Evolutionary conservation across 768 basidiomycete genomes (phyloP).

Genomic region (Tubosaeta brunneosetosa): DNA sequence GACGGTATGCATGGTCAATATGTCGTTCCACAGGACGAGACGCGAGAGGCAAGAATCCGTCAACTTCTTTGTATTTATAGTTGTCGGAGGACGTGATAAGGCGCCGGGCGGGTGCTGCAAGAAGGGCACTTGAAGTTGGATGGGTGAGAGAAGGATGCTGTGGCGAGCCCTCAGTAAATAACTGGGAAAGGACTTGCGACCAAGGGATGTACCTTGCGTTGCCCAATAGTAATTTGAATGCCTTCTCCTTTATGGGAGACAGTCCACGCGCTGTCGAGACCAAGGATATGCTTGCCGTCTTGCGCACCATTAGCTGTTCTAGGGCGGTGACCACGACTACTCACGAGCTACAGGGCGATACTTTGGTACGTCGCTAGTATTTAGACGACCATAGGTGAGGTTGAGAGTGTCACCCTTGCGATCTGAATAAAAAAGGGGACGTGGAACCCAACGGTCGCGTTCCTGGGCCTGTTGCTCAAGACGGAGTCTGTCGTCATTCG

Average conservation of each 20-base stretch:
- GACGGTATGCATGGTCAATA: slow-evolving; percentile 45
- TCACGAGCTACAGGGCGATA: slow-evolving; percentile 57
- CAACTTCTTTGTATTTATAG: slow-evolving; percentile 55
- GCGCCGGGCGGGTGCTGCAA: slow-evolving; percentile 47
- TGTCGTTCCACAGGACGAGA: slow-evolving; percentile 32
- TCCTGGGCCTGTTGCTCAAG: slow-evolving; percentile 16
- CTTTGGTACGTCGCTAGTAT: slow-evolving; percentile 61
- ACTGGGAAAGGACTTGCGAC: background rate
- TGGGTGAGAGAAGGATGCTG: slow-evolving; percentile 56
- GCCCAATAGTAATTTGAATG: slow-evolving; percentile 50
- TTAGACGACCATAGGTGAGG: slow-evolving; percentile 60
- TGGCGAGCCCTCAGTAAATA: slow-evolving; percentile 4
- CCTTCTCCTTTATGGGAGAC: slow-evolving; percentile 53
- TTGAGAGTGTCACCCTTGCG: slow-evolving; percentile 63
- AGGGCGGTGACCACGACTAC: slow-evolving; percentile 18
- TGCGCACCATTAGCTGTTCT: slow-evolving; percentile 47
- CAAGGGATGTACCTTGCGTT: slow-evolving; percentile 37
- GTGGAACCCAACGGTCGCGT: slow-evolving; percentile 25
- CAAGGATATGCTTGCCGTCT: slow-evolving; percentile 52
- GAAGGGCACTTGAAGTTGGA: slow-evolving; percentile 47
- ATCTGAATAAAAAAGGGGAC: slow-evolving; percentile 55
- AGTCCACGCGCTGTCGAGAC: slow-evolving; percentile 48
- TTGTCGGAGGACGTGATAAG: slow-evolving; percentile 36
- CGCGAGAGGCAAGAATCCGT: slow-evolving; percentile 61
- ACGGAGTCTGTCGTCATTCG: slow-evolving; percentile 32